Percentiles rank a stretch among this genome's conserved stretches.
phyloP scores from a whole-genome alignment of 257 asterid genomes.

The Penstemon eatonii region DNA sequence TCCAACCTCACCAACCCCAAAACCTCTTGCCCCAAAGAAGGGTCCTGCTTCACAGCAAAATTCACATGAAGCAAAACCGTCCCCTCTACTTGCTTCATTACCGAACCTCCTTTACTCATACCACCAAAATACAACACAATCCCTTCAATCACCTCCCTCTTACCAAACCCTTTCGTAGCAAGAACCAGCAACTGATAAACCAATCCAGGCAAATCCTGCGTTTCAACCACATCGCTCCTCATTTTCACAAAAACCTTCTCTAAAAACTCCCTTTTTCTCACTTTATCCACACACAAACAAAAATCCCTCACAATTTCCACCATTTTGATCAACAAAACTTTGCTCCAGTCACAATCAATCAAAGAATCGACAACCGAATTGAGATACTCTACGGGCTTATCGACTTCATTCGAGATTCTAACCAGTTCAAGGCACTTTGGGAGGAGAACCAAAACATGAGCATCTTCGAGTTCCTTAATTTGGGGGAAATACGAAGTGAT shows the following conservation, averaged over 20 bases:
- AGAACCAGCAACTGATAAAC: slow-evolving; percentile 78
- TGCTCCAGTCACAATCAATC: slow-evolving; percentile 57
- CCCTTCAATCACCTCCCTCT: slow-evolving; percentile 80
- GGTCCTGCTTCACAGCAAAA: slow-evolving; percentile 87
- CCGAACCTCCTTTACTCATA: slow-evolving; percentile 47
- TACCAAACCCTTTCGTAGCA: slow-evolving; percentile 74
- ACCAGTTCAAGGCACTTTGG: slow-evolving; percentile 64
- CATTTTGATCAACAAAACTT: slow-evolving; percentile 64
- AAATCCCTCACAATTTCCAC: slow-evolving; percentile 68
- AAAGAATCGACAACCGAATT: slow-evolving; percentile 51
- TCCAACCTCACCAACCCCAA: slow-evolving; percentile 66
- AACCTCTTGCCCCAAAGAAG: slow-evolving; percentile 79
- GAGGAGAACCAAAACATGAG: slow-evolving; percentile 55
- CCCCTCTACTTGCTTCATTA: slow-evolving; percentile 80
- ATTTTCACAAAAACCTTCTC: slow-evolving; percentile 60
- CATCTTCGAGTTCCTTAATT: slow-evolving; percentile 54
- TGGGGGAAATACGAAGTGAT: slow-evolving; percentile 48
- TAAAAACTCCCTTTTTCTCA: slow-evolving; percentile 53
- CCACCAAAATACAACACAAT: slow-evolving; percentile 68
- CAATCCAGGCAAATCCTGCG: slow-evolving; percentile 82
- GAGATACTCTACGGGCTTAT: slow-evolving; percentile 44
- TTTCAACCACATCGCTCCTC: slow-evolving; percentile 51
- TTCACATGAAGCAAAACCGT: slow-evolving; percentile 86
- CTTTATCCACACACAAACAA: slow-evolving; percentile 47
- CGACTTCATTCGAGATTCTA: slow-evolving; percentile 56